A percentile compares a stretch with the other conserved stretches of the same genome.
Conservation (phyloP, 1,139 yeast genomes). For the Cylindricascospora bacillispora region DNA sequence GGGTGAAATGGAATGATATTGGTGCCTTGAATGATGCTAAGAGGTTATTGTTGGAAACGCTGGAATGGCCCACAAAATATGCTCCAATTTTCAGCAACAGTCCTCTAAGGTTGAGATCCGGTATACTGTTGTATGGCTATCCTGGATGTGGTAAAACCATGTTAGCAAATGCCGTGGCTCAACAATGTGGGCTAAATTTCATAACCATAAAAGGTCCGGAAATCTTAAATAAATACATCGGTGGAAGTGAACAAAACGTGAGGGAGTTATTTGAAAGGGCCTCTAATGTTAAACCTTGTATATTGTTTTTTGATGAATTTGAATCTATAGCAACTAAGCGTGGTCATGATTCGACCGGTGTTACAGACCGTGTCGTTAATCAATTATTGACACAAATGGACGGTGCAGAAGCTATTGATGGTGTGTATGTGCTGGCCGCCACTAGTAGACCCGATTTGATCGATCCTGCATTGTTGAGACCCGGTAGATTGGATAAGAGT, state of each 20-base stretch:
- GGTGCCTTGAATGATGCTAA: conserved; percentile 82
- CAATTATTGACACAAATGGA: conserved; percentile 98
- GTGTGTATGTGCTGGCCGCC: conserved; percentile 93
- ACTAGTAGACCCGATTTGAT: conserved; percentile 91
- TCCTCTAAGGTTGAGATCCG: conserved; percentile 79
- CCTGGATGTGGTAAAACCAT: conserved; percentile 98
- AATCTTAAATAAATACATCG: conserved; percentile 87
- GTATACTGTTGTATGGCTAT: conserved; percentile 81
- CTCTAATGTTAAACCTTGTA: conserved; percentile 61
- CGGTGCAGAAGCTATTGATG: conserved; percentile 97
- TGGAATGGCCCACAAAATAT: conserved; percentile 95
- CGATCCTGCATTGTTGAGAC: conserved; percentile 87
- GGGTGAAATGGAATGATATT: conserved; percentile 69
- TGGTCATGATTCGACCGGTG: conserved; percentile 97
- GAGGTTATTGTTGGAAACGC: conserved; percentile 61
- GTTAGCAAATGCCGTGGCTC: conserved; percentile 86
- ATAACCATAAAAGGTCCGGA: conserved; percentile 96
- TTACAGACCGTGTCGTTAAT: conserved; percentile 93
- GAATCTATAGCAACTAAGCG: conserved; percentile 97
- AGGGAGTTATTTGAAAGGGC: conserved; percentile 91
- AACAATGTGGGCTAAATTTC: conserved; percentile 87
- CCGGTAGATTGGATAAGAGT: conserved; percentile 90
- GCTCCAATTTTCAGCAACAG: conserved; percentile 87
- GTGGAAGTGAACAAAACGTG: conserved; percentile 93
- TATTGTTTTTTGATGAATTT: conserved; percentile 88